Conservation (phyloP, 73 alveolate genomes). For the Symbiodinium natans region DNA sequence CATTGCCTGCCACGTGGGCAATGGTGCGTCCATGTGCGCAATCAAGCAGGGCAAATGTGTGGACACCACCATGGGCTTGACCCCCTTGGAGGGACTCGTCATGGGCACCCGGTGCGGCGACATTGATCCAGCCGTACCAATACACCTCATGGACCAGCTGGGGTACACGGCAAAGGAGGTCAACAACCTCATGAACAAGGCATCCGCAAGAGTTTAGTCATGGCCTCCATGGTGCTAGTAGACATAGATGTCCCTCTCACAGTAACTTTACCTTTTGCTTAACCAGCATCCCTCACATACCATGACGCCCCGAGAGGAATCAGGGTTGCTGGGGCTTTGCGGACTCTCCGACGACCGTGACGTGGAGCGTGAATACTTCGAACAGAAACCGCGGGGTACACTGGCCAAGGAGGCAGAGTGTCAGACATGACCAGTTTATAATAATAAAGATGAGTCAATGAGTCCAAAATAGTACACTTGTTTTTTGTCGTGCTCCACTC, state of each 20-base stretch:
- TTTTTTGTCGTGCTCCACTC: too few species aligned
- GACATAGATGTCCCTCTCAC: too few species aligned
- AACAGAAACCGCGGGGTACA: neutral
- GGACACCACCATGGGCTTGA: conserved; percentile 81
- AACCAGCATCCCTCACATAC: neutral
- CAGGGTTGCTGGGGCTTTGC: conserved; percentile 37
- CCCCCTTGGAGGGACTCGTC: conserved; percentile 69
- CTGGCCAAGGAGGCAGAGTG: conserved; percentile 42
- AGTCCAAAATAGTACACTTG: too few species aligned
- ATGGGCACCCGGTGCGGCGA: conserved; percentile 89
- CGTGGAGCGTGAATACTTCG: conserved; percentile 19
- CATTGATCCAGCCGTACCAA: conserved; percentile 55
- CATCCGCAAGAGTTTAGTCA: neutral
- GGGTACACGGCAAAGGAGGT: conserved; percentile 34
- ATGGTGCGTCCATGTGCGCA: conserved; percentile 80
- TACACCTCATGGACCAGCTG: conserved; percentile 47
- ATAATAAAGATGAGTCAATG: too few species aligned
- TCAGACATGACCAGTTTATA: too few species aligned
- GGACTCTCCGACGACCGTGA: conserved; percentile 72
- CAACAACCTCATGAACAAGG: conserved; percentile 36
- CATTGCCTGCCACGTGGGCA: conserved; percentile 78
- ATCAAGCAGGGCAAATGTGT: conserved; percentile 42
- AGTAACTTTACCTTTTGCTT: too few species aligned
- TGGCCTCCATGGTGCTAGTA: too few species aligned
- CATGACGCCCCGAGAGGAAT: neutral